A percentile compares a stretch with the other conserved stretches of the same genome.
phyloP scores from a whole-genome alignment of 2,329 filamentous ascomycete species.

The Clarireedia paspali region DNA sequence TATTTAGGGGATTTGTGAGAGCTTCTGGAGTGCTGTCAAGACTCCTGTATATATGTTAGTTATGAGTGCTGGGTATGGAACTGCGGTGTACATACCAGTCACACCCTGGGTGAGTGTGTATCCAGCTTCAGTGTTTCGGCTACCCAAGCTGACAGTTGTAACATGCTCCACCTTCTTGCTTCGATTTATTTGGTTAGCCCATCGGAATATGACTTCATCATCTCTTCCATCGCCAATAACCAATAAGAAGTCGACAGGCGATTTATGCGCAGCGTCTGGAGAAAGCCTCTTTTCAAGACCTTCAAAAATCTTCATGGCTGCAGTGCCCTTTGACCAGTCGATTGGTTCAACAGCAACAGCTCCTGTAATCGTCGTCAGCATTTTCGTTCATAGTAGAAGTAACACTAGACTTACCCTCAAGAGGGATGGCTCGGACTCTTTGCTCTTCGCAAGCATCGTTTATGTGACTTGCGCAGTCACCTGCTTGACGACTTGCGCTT shows the following conservation, averaged over 20 bases:
- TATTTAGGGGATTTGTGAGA: constrained; percentile 30
- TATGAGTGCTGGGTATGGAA: not conserved
- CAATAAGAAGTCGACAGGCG: constrained; percentile 72
- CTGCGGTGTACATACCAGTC: constrained; percentile 56
- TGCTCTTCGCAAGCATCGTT: constrained; percentile 86
- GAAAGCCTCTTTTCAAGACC: constrained; percentile 39
- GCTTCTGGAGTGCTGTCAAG: constrained; percentile 44
- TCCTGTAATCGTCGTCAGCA: constrained; percentile 29
- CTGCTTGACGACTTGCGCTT: constrained; percentile 69
- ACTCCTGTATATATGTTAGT: constrained; percentile 34
- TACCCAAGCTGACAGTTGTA: constrained; percentile 79
- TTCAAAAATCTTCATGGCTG: constrained; percentile 66
- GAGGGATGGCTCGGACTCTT: constrained; percentile 73
- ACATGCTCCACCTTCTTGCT: constrained; percentile 57
- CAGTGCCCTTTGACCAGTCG: constrained; percentile 82
- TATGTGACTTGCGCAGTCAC: constrained; percentile 88
- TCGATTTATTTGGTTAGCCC: constrained; percentile 72
- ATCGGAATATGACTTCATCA: constrained; percentile 88
- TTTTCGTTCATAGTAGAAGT: not conserved
- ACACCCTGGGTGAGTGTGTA: constrained; percentile 85
- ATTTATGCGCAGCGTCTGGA: constrained; percentile 28
- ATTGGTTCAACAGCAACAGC: constrained; percentile 78
- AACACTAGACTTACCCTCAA: constrained; percentile 45
- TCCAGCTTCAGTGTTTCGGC: constrained; percentile 78
- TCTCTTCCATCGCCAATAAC: constrained; percentile 87